phyloP scores from a whole-genome alignment of 768 basidiomycete genomes.

The Jaapia argillacea region DNA sequence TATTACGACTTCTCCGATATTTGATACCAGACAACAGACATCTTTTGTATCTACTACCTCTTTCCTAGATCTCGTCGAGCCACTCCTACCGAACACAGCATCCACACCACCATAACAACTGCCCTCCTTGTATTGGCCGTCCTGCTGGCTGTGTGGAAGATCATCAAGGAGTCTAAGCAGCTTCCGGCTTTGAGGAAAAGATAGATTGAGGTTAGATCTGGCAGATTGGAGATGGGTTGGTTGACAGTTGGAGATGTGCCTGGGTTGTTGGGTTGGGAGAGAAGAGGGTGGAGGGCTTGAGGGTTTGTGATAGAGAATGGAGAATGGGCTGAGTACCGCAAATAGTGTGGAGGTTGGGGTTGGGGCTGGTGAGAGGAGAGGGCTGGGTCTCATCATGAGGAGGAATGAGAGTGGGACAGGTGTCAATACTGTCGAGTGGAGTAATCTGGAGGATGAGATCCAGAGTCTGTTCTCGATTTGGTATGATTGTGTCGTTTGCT shows the following conservation, averaged over 20 bases:
- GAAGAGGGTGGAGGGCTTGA: constrained; percentile 60
- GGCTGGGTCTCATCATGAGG: no score
- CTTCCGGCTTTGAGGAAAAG: constrained; percentile 42
- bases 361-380: no score
- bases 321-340: neutral
- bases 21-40: constrained; percentile 35
- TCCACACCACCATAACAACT: constrained; percentile 48
- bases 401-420: constrained; percentile 1
- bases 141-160: constrained; percentile 53
- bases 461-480: constrained; percentile 66
- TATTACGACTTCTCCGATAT: constrained; percentile 59
- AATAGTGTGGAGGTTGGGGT: no score
- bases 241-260: constrained; percentile 51
- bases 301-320: constrained; percentile 36
- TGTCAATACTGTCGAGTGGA: constrained; percentile 24
- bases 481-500: no score
- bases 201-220: constrained; percentile 57
- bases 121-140: constrained; percentile 51
- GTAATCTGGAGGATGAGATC: constrained; percentile 49
- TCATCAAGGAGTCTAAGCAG: constrained; percentile 52
- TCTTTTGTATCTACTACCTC: constrained; percentile 23
- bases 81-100: constrained; percentile 32
- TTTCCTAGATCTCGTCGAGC: no score
- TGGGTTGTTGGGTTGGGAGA: constrained; percentile 64
- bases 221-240: constrained; percentile 69